Percentiles rank a stretch among this genome's conserved stretches.
phyloP scores from a whole-genome alignment of 306 rosid genomes.

The Ochetophila trinervis region DNA sequence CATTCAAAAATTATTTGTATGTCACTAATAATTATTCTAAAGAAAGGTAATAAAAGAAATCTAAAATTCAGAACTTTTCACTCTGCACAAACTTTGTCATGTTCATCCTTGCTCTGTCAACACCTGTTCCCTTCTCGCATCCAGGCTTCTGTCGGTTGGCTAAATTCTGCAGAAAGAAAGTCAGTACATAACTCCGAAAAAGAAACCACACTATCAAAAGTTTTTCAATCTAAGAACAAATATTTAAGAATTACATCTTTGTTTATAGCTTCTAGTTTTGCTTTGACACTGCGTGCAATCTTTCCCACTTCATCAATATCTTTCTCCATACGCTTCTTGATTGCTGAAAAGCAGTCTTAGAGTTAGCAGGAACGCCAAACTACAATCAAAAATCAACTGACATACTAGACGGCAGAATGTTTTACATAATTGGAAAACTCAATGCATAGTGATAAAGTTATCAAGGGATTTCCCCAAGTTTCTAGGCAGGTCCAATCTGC shows the following conservation, averaged over 20 bases:
- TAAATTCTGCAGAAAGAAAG: constrained; percentile 52
- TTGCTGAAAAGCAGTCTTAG: constrained; percentile 47
- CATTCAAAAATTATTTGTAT: constrained; percentile 24
- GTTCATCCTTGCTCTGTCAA: constrained; percentile 91
- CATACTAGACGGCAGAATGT: constrained; percentile 1
- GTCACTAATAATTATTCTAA: constrained; percentile 22
- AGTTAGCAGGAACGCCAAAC: constrained; percentile 3
- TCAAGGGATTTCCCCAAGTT: constrained; percentile 1
- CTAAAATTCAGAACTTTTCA: constrained; percentile 14
- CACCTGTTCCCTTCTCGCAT: constrained; percentile 86
- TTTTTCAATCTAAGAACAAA: constrained; percentile 14
- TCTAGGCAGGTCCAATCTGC: background rate
- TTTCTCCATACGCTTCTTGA: constrained; percentile 95
- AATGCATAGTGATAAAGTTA: constrained; percentile 7
- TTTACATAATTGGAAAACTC: background rate
- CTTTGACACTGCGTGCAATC: constrained; percentile 77
- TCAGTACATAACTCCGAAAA: constrained; percentile 14
- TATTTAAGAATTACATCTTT: constrained; percentile 59
- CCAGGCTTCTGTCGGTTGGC: constrained; percentile 83
- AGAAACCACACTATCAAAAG: constrained; percentile 5
- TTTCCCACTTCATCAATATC: constrained; percentile 97
- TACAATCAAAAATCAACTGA: constrained; percentile 2
- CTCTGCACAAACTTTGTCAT: constrained; percentile 70
- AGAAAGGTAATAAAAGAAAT: background rate
- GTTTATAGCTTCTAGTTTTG: constrained; percentile 74